A percentile compares a stretch with the other conserved stretches of the same genome.
phyloP scores from a whole-genome alignment of 805 yeast genomes.

The Candida nanaspora region DNA sequence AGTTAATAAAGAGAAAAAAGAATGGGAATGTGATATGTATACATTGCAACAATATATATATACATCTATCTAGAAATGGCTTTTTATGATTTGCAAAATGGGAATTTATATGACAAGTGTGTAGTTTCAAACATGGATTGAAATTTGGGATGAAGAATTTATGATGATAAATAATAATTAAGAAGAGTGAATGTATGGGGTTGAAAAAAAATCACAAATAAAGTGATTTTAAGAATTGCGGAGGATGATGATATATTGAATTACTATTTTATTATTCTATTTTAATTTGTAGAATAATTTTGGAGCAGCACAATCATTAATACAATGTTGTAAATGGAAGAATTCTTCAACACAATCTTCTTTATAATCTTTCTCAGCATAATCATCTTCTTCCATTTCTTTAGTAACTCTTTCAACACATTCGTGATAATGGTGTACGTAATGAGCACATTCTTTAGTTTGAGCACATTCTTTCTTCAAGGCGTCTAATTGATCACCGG shows the following conservation, averaged over 20 bases:
- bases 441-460: constrained; percentile 59
- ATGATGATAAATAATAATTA: background rate
- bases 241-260: no score
- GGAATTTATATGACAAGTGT: no score
- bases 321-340: constrained; percentile 92
- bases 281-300: constrained; percentile 80
- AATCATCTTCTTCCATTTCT: constrained; percentile 78
- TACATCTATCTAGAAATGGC: no score
- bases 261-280: no score
- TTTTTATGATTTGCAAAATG: no score
- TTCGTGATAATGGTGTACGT: constrained; percentile 85
- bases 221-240: background rate
- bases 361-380: constrained; percentile 72
- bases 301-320: constrained; percentile 89
- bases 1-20: no score
- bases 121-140: no score
- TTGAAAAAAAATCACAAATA: background rate
- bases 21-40: no score
- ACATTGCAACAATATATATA: no score
- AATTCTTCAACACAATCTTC: constrained; percentile 98
- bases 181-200: background rate
- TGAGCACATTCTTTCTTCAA: constrained; percentile 64
- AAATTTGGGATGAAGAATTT: no score
- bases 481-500: constrained; percentile 57
- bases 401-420: constrained; percentile 93